Conservation (phyloP, 371 early-diverging fungal species). For the Mortierella sp. region DNA sequence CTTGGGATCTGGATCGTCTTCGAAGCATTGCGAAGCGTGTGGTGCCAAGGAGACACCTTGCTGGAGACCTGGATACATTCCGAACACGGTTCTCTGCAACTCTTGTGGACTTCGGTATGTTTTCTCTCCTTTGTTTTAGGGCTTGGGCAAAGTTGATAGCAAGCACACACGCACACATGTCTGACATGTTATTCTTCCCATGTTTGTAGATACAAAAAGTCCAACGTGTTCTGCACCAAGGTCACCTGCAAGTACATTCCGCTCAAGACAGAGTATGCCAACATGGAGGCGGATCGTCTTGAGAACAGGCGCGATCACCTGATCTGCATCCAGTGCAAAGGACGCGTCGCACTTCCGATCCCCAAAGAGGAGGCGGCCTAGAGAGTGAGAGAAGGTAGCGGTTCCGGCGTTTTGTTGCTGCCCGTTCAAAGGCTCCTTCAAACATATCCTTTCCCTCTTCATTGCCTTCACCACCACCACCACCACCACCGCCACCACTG, state of each 20-base stretch:
- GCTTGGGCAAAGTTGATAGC: too few relatives aligned
- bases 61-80: constrained; percentile 63
- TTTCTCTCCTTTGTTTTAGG: background rate
- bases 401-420: too few relatives aligned
- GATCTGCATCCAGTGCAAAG: constrained; percentile 3
- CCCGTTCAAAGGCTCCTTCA: too few relatives aligned
- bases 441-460: too few relatives aligned
- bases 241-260: constrained; percentile 58
- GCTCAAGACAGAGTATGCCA: constrained; percentile 51
- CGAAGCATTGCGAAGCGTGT: constrained; percentile 14
- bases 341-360: background rate
- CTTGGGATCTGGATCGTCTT: background rate
- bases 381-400: too few relatives aligned
- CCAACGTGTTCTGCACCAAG: constrained; percentile 53
- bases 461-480: too few relatives aligned
- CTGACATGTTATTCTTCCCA: background rate
- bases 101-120: constrained; percentile 60
- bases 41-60: constrained; percentile 50
- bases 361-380: too few relatives aligned
- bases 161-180: too few relatives aligned
- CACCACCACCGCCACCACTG: too few relatives aligned
- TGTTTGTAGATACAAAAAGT: constrained; percentile 46
- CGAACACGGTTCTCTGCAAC: constrained; percentile 59
- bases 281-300: constrained; percentile 5
- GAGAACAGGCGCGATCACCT: background rate